These are phyloP conservation scores for Tephrocybe rancida DNA, from an alignment of 768 basidiomycete genomes.

Conservation along the genomic window DNA sequence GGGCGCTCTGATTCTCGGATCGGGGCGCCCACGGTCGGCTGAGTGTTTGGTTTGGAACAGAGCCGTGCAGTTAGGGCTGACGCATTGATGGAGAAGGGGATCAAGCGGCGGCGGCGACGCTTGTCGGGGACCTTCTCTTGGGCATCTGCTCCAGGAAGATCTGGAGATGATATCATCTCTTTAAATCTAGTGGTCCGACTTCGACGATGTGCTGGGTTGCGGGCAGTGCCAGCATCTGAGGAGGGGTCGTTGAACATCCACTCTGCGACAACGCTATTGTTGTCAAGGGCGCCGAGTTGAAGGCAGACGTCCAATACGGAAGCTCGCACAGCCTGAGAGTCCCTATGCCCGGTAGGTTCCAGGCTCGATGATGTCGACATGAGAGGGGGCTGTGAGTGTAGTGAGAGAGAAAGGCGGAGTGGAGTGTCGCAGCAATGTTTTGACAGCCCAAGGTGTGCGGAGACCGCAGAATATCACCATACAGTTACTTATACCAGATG, in stretches of 20 bases:
- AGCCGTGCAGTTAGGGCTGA: constrained; percentile 3
- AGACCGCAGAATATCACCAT: not conserved
- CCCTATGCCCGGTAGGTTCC: constrained; percentile 1
- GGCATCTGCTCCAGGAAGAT: constrained; percentile 3
- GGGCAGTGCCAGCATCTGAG: not conserved
- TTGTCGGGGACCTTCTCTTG: not conserved
- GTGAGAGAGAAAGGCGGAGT: too few relatives aligned
- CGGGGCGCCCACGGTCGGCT: not conserved
- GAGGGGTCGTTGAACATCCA: constrained; percentile 34
- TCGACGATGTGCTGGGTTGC: not conserved
- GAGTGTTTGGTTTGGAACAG: not conserved
- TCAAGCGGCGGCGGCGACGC: not conserved
- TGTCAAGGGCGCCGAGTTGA: constrained; percentile 33
- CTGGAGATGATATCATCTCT: constrained; percentile 17
- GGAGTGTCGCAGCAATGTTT: not conserved
- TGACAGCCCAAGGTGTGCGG: not conserved
- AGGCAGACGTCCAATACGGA: constrained; percentile 34
- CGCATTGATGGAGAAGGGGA: constrained; percentile 12
- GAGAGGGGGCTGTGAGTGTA: not conserved
- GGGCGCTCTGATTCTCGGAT: not conserved
- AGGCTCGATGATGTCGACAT: not conserved
- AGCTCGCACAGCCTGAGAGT: constrained; percentile 27
- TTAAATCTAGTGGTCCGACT: constrained; percentile 16
- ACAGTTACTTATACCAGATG: not conserved
- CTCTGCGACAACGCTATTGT: constrained; percentile 30